Conservation (phyloP, 495 filamentous ascomycete species). For the Corynascus novoguineensis region DNA sequence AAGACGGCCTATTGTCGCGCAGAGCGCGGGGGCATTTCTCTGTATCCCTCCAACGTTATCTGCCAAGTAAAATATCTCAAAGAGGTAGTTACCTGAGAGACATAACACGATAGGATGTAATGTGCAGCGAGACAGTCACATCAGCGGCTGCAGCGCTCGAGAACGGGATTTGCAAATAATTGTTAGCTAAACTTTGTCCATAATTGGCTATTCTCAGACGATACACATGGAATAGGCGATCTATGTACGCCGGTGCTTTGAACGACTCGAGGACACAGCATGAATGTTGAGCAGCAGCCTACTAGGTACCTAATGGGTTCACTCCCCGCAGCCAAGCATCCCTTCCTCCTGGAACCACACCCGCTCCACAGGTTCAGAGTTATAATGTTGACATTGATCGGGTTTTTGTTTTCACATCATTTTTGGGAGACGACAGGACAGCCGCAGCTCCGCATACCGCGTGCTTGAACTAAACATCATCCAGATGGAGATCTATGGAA, state of each 20-base stretch:
- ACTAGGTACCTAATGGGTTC: neutral
- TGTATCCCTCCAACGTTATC: too few species aligned
- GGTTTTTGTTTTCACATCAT: too few species aligned
- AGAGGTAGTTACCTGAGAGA: too few species aligned
- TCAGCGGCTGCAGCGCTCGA: too few species aligned
- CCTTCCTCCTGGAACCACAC: neutral
- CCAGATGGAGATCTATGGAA: neutral
- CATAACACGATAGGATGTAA: too few species aligned
- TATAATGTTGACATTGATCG: neutral
- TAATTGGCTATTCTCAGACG: neutral
- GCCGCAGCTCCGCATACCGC: neutral
- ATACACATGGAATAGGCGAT: neutral
- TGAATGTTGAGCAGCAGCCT: neutral
- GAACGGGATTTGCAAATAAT: neutral
- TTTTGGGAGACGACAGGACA: neutral
- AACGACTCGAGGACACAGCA: neutral
- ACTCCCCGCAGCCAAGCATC: too few species aligned
- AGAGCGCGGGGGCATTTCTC: too few species aligned
- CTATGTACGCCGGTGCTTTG: neutral
- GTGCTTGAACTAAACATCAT: conserved; percentile 11
- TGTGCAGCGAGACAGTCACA: too few species aligned
- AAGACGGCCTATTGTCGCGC: too few species aligned
- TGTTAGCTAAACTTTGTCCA: neutral
- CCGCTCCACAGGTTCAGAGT: neutral
- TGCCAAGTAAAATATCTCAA: too few species aligned